Conservation (phyloP, 2,329 filamentous ascomycete species). For the Cryphonectria japonica region DNA sequence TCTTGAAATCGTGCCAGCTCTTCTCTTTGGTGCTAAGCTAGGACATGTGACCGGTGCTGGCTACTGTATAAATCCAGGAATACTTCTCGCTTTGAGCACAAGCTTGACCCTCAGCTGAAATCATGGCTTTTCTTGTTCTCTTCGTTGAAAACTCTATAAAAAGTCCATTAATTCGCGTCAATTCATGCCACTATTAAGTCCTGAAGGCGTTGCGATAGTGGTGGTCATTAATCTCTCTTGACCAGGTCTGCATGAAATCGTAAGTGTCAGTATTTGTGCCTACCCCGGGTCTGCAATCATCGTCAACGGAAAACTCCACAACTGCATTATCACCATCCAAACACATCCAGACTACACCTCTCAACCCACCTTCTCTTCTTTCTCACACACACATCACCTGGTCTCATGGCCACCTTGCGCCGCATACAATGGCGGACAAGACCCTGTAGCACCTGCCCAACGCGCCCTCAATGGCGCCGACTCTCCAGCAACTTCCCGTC, state of each 20-base stretch:
- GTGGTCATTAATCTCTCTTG: not conserved
- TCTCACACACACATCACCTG: not conserved
- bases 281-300: not conserved
- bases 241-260: not conserved
- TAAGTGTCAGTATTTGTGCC: not conserved
- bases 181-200: no score
- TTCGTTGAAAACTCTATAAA: no score
- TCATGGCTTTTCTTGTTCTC: no score
- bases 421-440: not conserved
- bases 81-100: no score
- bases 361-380: not conserved
- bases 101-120: no score
- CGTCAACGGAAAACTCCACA: not conserved
- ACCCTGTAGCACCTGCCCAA: not conserved
- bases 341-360: not conserved
- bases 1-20: no score
- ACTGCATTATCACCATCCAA: not conserved
- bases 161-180: no score
- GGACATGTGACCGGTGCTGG: no score
- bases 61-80: no score
- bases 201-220: no score
- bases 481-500: not conserved
- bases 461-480: not conserved
- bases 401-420: conserved; percentile 8
- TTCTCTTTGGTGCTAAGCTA: no score